phyloP scores from a whole-genome alignment of 2,329 filamentous ascomycete genomes.

The Alternaria hordeiaustralica region DNA sequence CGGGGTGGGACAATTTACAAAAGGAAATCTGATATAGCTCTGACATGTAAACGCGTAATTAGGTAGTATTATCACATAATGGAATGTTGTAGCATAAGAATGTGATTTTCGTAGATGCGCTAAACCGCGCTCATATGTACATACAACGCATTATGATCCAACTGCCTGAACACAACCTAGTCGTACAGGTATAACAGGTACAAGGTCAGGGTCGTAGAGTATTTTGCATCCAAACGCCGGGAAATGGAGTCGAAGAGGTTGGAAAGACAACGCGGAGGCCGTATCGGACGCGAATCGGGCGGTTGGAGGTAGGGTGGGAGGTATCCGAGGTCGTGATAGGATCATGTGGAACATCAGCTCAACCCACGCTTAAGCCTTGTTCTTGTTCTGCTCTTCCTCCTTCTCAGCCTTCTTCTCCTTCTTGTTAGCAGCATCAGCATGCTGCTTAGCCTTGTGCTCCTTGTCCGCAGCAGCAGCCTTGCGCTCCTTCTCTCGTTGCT shows the following conservation, averaged over 20 bases:
- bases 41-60: not conserved
- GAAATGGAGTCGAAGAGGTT: slow-evolving; percentile 12
- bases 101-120: not conserved
- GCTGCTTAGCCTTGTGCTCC: slow-evolving; percentile 23
- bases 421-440: slow-evolving; percentile 29
- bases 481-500: slow-evolving; percentile 64
- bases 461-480: slow-evolving; percentile 36
- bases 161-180: slow-evolving; percentile 10
- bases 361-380: slow-evolving; percentile 7
- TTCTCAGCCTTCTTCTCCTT: slow-evolving; percentile 26
- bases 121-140: slow-evolving; percentile 1
- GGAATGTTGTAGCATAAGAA: not conserved
- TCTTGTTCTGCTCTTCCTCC: slow-evolving; percentile 30
- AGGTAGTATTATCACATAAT: not conserved
- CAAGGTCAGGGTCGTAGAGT: not conserved
- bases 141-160: slow-evolving; percentile 7
- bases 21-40: not conserved
- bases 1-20: not conserved
- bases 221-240: slow-evolving; percentile 24
- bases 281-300: not conserved
- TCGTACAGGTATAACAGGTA: slow-evolving; percentile 20
- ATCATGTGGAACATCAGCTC: not conserved
- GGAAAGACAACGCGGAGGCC: not conserved
- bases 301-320: not conserved
- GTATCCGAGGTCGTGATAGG: not conserved